phyloP scores from a whole-genome alignment of 2,329 filamentous ascomycete species.

The Fusarium hainanense region DNA sequence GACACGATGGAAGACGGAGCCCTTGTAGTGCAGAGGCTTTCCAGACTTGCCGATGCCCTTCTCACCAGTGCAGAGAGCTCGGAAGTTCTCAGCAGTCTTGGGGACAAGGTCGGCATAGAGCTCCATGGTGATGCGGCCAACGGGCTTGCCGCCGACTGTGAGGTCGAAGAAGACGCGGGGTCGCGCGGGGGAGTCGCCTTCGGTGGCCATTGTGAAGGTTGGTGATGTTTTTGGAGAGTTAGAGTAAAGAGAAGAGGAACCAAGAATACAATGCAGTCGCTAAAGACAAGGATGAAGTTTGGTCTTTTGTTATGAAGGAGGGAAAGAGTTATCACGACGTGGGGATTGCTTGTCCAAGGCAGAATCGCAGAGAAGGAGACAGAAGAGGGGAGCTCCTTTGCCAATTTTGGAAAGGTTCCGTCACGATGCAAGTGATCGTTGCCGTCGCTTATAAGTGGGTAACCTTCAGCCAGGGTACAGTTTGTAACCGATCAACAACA shows the following conservation, averaged over 20 bases:
- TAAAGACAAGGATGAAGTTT: conserved; percentile 5
- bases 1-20: conserved; percentile 91
- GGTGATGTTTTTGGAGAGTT: neutral
- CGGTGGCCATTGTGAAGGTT: conserved; percentile 53
- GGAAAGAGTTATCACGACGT: conserved; percentile 10
- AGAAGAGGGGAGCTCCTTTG: conserved; percentile 40
- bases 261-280: neutral
- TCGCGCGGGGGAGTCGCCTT: conserved; percentile 63
- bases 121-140: conserved; percentile 87
- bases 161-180: conserved; percentile 95
- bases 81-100: conserved; percentile 97
- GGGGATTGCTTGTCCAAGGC: conserved; percentile 13
- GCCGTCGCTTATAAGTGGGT: conserved; percentile 39
- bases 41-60: conserved; percentile 85
- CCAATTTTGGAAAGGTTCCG: conserved; percentile 36
- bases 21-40: conserved; percentile 92
- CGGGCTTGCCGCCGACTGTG: conserved; percentile 76
- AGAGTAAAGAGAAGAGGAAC: neutral
- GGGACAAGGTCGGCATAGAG: conserved; percentile 82
- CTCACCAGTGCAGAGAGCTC: conserved; percentile 92
- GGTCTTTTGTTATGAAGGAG: conserved; percentile 9
- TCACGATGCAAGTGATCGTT: conserved; percentile 40
- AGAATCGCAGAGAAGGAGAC: conserved; percentile 37
- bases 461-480: conserved; percentile 2
- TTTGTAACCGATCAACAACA: neutral